phyloP scores from a whole-genome alignment of 176 grass and related monocot genomes.

The Aegilops sharonensis region DNA sequence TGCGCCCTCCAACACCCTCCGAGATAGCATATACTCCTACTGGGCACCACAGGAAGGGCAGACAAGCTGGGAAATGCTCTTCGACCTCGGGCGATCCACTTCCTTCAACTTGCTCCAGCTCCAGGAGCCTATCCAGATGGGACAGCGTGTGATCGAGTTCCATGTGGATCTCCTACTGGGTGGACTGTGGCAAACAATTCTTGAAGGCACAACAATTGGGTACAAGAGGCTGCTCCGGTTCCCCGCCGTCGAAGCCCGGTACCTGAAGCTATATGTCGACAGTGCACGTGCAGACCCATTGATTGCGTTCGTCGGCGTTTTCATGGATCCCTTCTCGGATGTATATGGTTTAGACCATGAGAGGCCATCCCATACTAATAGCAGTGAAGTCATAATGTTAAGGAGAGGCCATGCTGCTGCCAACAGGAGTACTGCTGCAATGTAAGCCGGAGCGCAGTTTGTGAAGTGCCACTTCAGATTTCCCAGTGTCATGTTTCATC shows the following conservation, averaged over 20 bases:
- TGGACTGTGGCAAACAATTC: conserved; percentile 55
- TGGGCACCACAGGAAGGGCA: conserved; percentile 72
- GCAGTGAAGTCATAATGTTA: conserved; percentile 32
- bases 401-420: conserved; percentile 18
- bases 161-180: conserved; percentile 55
- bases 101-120: conserved; percentile 81
- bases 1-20: conserved; percentile 60
- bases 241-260: conserved; percentile 35
- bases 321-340: conserved; percentile 57
- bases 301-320: conserved; percentile 72
- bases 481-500: not conserved
- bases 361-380: conserved; percentile 9
- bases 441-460: conserved; percentile 25
- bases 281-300: conserved; percentile 60
- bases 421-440: conserved; percentile 34
- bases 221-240: conserved; percentile 85
- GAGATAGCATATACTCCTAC: conserved; percentile 62
- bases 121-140: conserved; percentile 95
- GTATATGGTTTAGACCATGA: conserved; percentile 30
- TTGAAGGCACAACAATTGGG: conserved; percentile 68
- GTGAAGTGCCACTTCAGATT: not conserved
- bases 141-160: conserved; percentile 79
- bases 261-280: conserved; percentile 55
- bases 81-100: conserved; percentile 45
- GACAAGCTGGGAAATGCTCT: conserved; percentile 54